Evolutionary conservation across 2,329 filamentous ascomycete species (phyloP), one percentile per base, ranked within the genome.

Genomic region (Sporothrix brasiliensis): DNA sequence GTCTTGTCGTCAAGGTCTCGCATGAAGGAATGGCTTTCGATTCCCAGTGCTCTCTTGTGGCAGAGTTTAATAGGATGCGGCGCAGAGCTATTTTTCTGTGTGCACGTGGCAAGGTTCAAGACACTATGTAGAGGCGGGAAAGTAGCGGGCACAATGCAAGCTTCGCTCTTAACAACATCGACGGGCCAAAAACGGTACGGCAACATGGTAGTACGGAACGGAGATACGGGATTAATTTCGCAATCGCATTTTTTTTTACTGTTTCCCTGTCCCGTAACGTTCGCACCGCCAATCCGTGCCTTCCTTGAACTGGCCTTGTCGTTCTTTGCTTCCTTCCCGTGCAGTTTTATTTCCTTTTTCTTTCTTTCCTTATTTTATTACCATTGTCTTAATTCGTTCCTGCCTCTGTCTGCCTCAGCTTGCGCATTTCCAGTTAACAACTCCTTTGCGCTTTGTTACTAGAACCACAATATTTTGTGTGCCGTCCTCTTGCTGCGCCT

Each of bases 161-260:
- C 4, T 47, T 61, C 24, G 21, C 60, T 65, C 34, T 50, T 44
- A 47, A 34, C 24, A 27, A 7, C 49, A 19, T 14, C 11, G 19
- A 49, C 44, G 14, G n/a, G 21, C 41, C 44, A 34, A 47, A n/a
- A 52, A 54, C 21, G 9, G n/a, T 4, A 53, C 52, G 66, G 66
- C 30, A 34, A 5, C 47, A 50, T 10, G 39, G 13, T 4, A 47
- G 7, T 34, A 16, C 67, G 67, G 49, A 24, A 16, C 67, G 67
- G 67, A 68, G 67, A 68, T 68, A 68, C 67, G 67, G 53, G 67
- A 52, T 60, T 68, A 47, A 50, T 44, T 63, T 63, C 21, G 24
- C 50, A n/a, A 47, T 39, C 13, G n/a, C 11, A 5, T 50, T 52
- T 21, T 39, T 54, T 24, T 54, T 44, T 19, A n/a, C 7, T n/a